A percentile compares a stretch with the other conserved stretches of the same genome.
Conservation (phyloP, 176 grass and related monocot genomes). For the Carex pumila region DNA sequence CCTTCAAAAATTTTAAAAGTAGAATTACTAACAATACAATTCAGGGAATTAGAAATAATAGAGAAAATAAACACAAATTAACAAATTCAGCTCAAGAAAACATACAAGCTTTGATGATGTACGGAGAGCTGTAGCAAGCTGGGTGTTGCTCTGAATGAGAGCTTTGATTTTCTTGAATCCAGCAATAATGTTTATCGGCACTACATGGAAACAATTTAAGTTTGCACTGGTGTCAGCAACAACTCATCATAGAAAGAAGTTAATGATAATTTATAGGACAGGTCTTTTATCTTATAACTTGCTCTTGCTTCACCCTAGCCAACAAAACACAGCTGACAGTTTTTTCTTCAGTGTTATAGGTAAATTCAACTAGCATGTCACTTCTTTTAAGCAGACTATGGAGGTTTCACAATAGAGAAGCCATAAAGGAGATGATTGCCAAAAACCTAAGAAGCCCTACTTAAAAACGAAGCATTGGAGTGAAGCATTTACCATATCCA, state of each 20-base stretch:
- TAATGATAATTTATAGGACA: not conserved
- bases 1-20: constrained; percentile 33
- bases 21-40: constrained; percentile 11
- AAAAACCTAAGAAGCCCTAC: not conserved
- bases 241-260: not conserved
- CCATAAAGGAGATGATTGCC: not conserved
- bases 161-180: constrained; percentile 99
- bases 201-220: constrained; percentile 46
- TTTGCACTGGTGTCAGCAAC: not conserved
- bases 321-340: not conserved
- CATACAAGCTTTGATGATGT: constrained; percentile 91
- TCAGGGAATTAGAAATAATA: constrained; percentile 14
- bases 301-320: not conserved
- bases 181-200: constrained; percentile 87
- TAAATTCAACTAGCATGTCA: not conserved
- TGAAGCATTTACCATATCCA: constrained; percentile 72
- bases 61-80: not conserved
- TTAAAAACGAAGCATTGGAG: not conserved
- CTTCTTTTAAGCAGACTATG: not conserved
- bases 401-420: not conserved
- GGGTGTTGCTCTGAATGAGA: constrained; percentile 63
- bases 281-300: not conserved
- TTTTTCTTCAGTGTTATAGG: not conserved
- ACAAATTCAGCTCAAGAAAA: constrained; percentile 20
- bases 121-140: constrained; percentile 79